These are phyloP conservation scores for Tetracladium marchalianum DNA, from an alignment of 495 filamentous ascomycete genomes.

Conservation along the genomic window DNA sequence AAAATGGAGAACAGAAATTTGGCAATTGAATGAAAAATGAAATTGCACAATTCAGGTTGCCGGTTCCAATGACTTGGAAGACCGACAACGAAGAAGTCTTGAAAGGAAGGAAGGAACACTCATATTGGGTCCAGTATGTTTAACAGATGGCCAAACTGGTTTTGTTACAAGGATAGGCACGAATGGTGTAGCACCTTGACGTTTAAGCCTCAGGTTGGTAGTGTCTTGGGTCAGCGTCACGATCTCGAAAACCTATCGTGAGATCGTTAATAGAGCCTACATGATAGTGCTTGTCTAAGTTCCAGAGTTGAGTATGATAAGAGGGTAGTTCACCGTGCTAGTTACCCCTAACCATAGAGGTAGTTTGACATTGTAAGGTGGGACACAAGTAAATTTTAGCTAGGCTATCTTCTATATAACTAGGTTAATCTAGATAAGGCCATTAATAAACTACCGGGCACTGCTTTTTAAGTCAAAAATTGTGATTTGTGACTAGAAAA, in stretches of 20 bases:
- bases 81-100: no score
- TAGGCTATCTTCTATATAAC: conserved; percentile 17
- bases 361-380: conserved; percentile 17
- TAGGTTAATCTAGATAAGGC: conserved; percentile 17
- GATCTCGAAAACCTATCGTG: conserved; percentile 10
- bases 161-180: conserved; percentile 3
- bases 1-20: no score
- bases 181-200: not conserved
- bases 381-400: conserved; percentile 17
- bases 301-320: conserved; percentile 16
- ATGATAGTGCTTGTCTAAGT: conserved; percentile 21
- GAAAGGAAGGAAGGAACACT: no score
- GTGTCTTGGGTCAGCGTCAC: conserved; percentile 3
- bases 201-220: conserved; percentile 5
- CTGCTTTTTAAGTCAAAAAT: conserved; percentile 18
- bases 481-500: conserved; percentile 20
- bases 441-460: conserved; percentile 5
- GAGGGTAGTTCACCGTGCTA: conserved; percentile 18
- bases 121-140: conserved; percentile 2
- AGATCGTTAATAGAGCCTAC: conserved; percentile 13
- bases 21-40: no score
- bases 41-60: no score
- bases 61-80: no score
- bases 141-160: conserved; percentile 11
- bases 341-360: conserved; percentile 18